Evolutionary conservation across 2,329 filamentous ascomycete species (phyloP).

Genomic region (Malbranchea cinnamomea): DNA sequence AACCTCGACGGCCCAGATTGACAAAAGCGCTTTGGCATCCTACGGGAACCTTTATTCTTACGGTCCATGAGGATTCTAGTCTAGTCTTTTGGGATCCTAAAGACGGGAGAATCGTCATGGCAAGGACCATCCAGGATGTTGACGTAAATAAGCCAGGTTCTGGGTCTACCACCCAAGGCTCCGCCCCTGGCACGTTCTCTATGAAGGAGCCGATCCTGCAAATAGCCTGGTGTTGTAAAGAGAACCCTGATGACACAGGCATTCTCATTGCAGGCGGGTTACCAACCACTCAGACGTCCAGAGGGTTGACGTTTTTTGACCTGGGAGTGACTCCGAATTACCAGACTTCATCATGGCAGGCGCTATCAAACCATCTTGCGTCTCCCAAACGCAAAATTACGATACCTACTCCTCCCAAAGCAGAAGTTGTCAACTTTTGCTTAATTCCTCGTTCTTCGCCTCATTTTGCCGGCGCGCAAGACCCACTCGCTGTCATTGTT

Average conservation of each 20-base stretch:
- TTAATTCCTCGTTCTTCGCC: conserved; percentile 70
- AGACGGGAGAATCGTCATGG: conserved; percentile 70
- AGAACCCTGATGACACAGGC: conserved; percentile 84
- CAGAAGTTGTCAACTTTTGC: conserved; percentile 66
- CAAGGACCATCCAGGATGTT: conserved; percentile 60
- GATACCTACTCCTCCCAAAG: conserved; percentile 61
- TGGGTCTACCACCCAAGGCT: conserved; percentile 17
- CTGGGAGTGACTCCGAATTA: conserved; percentile 80
- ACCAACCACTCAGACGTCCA: conserved; percentile 48
- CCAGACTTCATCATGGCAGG: conserved; percentile 79
- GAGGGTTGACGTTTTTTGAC: conserved; percentile 78
- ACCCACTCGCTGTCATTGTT: conserved; percentile 72
- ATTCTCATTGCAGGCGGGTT: conserved; percentile 75
- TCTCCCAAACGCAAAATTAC: conserved; percentile 56
- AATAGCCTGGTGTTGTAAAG: conserved; percentile 85
- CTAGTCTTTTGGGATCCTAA: conserved; percentile 90
- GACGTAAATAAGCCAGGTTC: conserved; percentile 55
- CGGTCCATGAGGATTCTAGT: conserved; percentile 78
- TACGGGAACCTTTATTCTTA: conserved; percentile 76
- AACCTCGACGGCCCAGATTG: conserved; percentile 54
- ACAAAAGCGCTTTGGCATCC: conserved; percentile 89
- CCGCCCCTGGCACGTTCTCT: conserved; percentile 36
- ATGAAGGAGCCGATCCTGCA: conserved; percentile 61
- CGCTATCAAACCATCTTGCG: conserved; percentile 62
- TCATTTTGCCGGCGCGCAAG: conserved; percentile 74